Base-by-base conservation (phyloP, 768 basidiomycete species). In the Suillus paluster region DNA sequence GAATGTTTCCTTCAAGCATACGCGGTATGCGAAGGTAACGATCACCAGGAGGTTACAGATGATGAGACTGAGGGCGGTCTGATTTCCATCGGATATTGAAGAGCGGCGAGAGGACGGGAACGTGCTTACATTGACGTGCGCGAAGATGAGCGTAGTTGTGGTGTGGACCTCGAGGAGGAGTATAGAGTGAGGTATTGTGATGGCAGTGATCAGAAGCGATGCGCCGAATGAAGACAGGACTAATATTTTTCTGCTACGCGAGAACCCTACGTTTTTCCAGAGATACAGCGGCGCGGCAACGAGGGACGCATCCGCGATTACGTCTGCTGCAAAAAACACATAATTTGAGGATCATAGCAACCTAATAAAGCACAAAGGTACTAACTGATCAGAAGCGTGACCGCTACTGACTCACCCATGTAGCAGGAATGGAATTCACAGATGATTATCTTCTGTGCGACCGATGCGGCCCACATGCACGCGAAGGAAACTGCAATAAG, bases 1-100 rank as follows among this genome's bases (percentile, higher is more conserved):
- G 21, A 23, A 46, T 23, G 45, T 23, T 19, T 46, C 45, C 21
- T 46, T 46, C 45, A 11, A 23, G 21, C 11, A 33, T 17, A 33
- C 45, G 25, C 27, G 25, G 42, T 58, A 58, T 39, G 33, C 25
- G 30, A 45, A 49, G 21, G 27, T 58, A 33, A 58, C 27, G 27
- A 58, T 33, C 17, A 49, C 57, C 41, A 34, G 9, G 34, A 58
- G 44, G 44, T 58, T 58, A 38, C 57, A 49, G 12, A 58, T 33
- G 33, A 48, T 11, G 5, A 58, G 57, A 14, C 57, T 42, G 25
- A 42, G 30, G 19, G 25, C 44, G 10, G 25, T 25, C 57, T 58
- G 11, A 57, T 34, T 2, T 14, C 12, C 21, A 23, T 46, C 6
- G 45, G 45, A 46, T 46, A 12, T 21, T 23, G 45, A 11, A 46